Evolutionary conservation across 2,329 filamentous ascomycete genomes (phyloP).

Genomic region (Teratosphaeria zuluensis): DNA sequence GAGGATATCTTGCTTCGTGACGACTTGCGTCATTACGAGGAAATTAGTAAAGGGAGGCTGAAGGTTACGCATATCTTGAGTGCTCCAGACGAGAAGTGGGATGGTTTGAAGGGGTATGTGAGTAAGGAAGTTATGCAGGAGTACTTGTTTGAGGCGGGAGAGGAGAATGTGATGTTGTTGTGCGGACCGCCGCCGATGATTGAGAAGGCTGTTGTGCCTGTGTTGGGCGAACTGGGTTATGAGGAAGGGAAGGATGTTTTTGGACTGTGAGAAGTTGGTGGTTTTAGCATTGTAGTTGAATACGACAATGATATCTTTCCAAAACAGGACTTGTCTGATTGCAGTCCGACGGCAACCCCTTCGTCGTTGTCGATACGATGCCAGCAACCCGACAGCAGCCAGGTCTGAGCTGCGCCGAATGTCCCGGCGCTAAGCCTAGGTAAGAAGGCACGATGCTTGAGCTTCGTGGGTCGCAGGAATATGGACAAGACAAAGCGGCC

Average conservation of each 20-base stretch:
- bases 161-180: constrained; percentile 36
- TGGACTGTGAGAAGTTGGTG: neutral
- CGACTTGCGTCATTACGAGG: constrained; percentile 34
- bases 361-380: no score
- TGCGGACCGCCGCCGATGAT: constrained; percentile 45
- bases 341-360: no score
- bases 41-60: constrained; percentile 30
- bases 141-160: constrained; percentile 32
- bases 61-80: constrained; percentile 41
- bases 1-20: constrained; percentile 37
- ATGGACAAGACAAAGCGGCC: no score
- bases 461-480: no score
- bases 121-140: constrained; percentile 33
- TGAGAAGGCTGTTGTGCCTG: constrained; percentile 33
- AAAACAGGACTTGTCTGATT: no score
- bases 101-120: constrained; percentile 37
- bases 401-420: no score
- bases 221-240: neutral
- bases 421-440: no score
- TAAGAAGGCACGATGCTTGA: no score
- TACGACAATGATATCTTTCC: no score
- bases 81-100: constrained; percentile 36
- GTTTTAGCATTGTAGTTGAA: no score
- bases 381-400: no score
- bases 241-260: neutral